Conservation (phyloP, 2,329 filamentous ascomycete genomes). For the Tolypocladium album region DNA sequence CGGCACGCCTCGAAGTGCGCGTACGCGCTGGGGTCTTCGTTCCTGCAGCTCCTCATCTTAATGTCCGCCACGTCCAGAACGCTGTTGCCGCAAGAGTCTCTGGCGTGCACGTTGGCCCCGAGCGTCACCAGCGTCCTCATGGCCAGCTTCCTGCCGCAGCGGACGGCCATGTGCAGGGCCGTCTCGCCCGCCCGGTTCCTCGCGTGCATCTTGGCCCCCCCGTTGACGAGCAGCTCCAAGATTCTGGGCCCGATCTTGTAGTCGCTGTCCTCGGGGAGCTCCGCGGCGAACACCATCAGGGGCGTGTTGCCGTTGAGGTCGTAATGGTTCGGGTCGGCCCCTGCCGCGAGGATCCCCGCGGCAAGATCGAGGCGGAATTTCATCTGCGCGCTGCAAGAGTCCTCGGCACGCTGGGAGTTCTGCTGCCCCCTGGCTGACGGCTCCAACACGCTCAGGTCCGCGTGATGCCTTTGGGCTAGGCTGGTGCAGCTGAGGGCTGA, state of each 20-base stretch:
- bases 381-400: constrained; percentile 22
- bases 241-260: constrained; percentile 35
- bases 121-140: constrained; percentile 32
- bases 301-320: constrained; percentile 40
- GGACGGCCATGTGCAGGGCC: constrained; percentile 41
- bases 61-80: constrained; percentile 35
- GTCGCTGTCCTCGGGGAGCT: constrained; percentile 39
- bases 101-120: constrained; percentile 35
- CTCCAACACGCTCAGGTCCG: constrained; percentile 8
- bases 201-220: constrained; percentile 34
- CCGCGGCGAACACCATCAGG: constrained; percentile 42
- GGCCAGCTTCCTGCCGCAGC: constrained; percentile 41
- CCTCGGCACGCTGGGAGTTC: constrained; percentile 16
- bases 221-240: constrained; percentile 28
- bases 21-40: constrained; percentile 21
- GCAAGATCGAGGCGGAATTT: constrained; percentile 14
- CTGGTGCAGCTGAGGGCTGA: constrained; percentile 32
- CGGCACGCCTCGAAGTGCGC: constrained; percentile 34
- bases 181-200: constrained; percentile 46
- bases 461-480: constrained; percentile 20
- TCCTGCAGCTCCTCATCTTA: constrained; percentile 20
- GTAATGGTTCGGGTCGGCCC: constrained; percentile 41
- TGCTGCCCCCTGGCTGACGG: constrained; percentile 4
- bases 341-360: constrained; percentile 19
- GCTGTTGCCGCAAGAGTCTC: constrained; percentile 32